Evolutionary conservation across 2,329 filamentous ascomycete species (phyloP), one percentile per base, ranked within the genome.

Genomic region (Fusarium sp.): DNA sequence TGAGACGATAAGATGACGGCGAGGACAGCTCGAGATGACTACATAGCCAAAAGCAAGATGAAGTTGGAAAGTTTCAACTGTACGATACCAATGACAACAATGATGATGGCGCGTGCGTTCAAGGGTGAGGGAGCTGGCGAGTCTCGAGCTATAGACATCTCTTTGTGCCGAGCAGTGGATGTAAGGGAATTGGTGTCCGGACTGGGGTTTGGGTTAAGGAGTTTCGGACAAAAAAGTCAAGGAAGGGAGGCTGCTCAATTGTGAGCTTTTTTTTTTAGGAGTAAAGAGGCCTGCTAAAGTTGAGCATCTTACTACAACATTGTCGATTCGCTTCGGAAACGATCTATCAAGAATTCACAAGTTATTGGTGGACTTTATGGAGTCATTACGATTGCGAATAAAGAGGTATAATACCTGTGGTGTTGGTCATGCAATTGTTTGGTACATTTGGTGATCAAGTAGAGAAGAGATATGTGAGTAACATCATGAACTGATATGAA

Each of bases 1-100:
- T 79, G 28, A 70, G 76, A 36, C 70, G 74, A 45, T 77, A 63
- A 74, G 24, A 28, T 20, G 38, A 34, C 26, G 34, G 30, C 45
- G 38, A 46, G 23, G 28, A 44, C 24, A 44, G 39, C 44, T 38
- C 34, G 24, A 62, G 32, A 48, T 36, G 39, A 48, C 28, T 55
- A 61, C 26, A 56, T 62, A 62, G 50, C 57, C 50, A 62, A 62
- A 62, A 42, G 46, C 39, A 58, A 57, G 39, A 50, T 23, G 20
- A 47, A 15, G 57, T 49, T 56, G 62, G 45, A 44, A 56, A 56
- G 62, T 30, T 59, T 63, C 45, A 58, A 69, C 52, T 67, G 38
- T 49, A 68, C 17, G 65, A 69, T 69, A 67, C 40, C 62, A 67
- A 68, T 46, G 56, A 67, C 52, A 51, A 58, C 36, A 56, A 45